Evolutionary conservation across 73 alveolate genomes (phyloP).

Genomic region (Paramecium biaurelia): DNA sequence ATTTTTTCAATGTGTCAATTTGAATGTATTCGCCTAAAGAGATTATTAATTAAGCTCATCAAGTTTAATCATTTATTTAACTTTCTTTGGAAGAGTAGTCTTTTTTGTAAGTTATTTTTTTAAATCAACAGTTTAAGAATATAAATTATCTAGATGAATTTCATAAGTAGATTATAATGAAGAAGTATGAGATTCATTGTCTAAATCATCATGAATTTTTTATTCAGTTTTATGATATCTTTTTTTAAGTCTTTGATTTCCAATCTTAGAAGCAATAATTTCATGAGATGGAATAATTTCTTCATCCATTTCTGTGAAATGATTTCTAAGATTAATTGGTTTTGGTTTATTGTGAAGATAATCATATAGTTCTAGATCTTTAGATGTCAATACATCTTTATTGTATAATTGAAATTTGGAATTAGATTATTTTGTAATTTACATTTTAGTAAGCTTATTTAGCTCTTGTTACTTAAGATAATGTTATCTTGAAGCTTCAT

Average conservation of each 20-base stretch:
- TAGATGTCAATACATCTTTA: slow-evolving; percentile 1
- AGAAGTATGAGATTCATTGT: slow-evolving; percentile 37
- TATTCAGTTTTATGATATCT: background rate
- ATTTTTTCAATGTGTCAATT: background rate
- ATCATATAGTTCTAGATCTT: background rate
- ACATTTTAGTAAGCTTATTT: background rate
- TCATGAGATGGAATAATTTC: background rate
- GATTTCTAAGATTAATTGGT: background rate
- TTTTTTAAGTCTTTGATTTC: background rate
- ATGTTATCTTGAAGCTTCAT: background rate
- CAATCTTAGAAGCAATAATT: background rate
- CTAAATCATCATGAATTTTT: background rate
- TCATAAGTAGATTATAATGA: slow-evolving; percentile 30
- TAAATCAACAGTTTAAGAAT: slow-evolving; percentile 22
- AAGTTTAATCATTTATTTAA: background rate
- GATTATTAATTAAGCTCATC: background rate
- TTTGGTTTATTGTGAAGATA: slow-evolving; percentile 3
- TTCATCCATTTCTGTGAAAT: slow-evolving; percentile 11
- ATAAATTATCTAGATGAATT: slow-evolving; percentile 35
- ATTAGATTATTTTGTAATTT: background rate
- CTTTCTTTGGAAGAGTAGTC: slow-evolving; percentile 16
- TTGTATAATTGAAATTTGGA: background rate
- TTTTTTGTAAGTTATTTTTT: background rate
- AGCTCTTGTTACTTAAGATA: background rate
- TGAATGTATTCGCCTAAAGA: background rate